Percentiles rank a stretch among this genome's conserved stretches.
These are phyloP conservation scores for Thraustochytrium striatum DNA, from an alignment of 352 stramenopile species.

Conservation along the genomic window DNA sequence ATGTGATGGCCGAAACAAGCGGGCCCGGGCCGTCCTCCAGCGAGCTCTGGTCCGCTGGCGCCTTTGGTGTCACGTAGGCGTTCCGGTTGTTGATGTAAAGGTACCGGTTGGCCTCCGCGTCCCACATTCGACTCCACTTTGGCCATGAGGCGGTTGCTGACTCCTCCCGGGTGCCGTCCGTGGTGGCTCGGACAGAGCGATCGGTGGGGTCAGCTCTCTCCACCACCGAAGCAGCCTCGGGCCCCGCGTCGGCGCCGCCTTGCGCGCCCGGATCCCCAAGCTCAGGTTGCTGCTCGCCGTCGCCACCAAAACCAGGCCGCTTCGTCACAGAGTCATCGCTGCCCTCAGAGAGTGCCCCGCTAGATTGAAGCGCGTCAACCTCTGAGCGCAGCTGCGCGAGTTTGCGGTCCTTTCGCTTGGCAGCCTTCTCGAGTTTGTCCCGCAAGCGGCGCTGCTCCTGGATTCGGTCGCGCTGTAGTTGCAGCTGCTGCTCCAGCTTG, in stretches of 20 bases:
- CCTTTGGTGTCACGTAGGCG: not conserved
- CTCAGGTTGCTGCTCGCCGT: not conserved
- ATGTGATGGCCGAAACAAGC: too few species aligned
- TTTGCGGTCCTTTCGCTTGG: not conserved
- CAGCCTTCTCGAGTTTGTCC: not conserved
- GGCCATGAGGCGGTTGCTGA: conserved; percentile 8
- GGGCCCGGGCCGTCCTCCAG: not conserved
- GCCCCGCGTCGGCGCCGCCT: not conserved
- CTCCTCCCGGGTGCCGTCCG: not conserved
- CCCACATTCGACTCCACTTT: conserved; percentile 19
- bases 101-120: not conserved
- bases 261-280: not conserved
- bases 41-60: not conserved
- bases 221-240: not conserved
- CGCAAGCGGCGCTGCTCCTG: not conserved
- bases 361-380: not conserved
- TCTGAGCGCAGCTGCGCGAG: not conserved
- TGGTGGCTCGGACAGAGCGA: not conserved
- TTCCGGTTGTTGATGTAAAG: conserved; percentile 37
- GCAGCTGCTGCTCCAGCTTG: not conserved
- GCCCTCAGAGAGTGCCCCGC: not conserved
- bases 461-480: not conserved
- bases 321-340: not conserved
- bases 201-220: not conserved
- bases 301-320: not conserved